phyloP scores from a whole-genome alignment of 495 filamentous ascomycete species.

The Hyaloscypha bicolor region DNA sequence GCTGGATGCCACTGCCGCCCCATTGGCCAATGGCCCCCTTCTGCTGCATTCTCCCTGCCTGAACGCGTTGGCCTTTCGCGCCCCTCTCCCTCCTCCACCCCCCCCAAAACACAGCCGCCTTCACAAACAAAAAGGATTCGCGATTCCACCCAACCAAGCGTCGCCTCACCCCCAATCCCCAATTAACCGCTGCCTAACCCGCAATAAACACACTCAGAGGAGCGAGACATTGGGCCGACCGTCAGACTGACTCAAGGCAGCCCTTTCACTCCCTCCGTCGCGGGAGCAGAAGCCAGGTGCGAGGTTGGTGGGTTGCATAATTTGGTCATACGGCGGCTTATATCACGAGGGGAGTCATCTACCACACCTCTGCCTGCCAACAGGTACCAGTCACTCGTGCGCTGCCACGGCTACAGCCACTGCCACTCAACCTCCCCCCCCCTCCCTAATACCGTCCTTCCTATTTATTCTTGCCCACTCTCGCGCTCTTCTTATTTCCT shows the following conservation, averaged over 20 bases:
- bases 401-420: neutral
- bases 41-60: conserved; percentile 6
- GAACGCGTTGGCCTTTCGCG: conserved; percentile 9
- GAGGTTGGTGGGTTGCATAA: conserved; percentile 10
- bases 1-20: neutral
- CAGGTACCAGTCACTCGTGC: conserved; percentile 24
- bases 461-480: conserved; percentile 28
- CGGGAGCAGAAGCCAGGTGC: neutral
- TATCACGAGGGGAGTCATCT: conserved; percentile 32
- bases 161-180: neutral
- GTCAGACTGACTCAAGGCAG: conserved; percentile 24
- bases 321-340: conserved; percentile 31
- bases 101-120: conserved; percentile 24
- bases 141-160: conserved; percentile 17
- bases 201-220: neutral
- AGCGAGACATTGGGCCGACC: conserved; percentile 5
- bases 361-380: conserved; percentile 11
- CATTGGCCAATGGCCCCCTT: conserved; percentile 25
- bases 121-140: conserved; percentile 21
- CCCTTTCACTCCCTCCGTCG: neutral
- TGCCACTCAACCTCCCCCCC: neutral
- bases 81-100: neutral
- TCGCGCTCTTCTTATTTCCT: conserved; percentile 32
- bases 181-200: conserved; percentile 32
- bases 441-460: neutral